phyloP scores from a whole-genome alignment of 129 eudicot species.

The Centaurea solstitialis region DNA sequence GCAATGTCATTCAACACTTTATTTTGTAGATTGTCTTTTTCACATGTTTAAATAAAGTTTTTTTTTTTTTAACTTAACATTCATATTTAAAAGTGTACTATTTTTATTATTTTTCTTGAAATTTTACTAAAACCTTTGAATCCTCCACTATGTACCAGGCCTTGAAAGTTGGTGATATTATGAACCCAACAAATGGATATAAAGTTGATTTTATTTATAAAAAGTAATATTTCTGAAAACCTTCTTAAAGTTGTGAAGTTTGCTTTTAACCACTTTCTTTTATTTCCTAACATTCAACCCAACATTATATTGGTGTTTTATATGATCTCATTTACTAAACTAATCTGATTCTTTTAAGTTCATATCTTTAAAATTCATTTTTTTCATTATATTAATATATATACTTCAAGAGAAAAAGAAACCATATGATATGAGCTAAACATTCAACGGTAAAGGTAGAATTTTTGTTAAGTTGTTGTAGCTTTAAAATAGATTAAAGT shows the following conservation, averaged over 20 bases:
- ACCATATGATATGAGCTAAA: neutral
- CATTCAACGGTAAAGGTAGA: too few relatives aligned
- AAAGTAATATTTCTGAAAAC: neutral
- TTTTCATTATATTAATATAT: too few relatives aligned
- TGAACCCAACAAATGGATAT: neutral
- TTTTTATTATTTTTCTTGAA: neutral
- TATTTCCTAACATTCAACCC: too few relatives aligned
- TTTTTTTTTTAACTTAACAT: slow-evolving; percentile 14
- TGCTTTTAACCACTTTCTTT: too few relatives aligned
- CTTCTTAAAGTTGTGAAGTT: too few relatives aligned
- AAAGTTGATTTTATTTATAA: too few relatives aligned
- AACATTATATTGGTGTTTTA: too few relatives aligned
- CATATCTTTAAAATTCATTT: too few relatives aligned
- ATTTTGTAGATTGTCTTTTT: slow-evolving; percentile 21
- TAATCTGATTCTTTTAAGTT: too few relatives aligned
- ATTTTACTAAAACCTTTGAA: neutral
- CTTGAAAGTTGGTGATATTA: neutral
- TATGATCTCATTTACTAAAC: neutral
- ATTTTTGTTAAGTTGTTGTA: neutral
- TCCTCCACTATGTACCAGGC: neutral
- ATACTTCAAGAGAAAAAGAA: too few relatives aligned
- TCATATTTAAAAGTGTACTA: neutral
- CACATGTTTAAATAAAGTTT: neutral
- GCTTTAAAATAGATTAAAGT: too few relatives aligned
- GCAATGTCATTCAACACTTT: slow-evolving; percentile 20